Conservation (phyloP, 352 stramenopile species). For the Pseudoperonospora humuli region DNA sequence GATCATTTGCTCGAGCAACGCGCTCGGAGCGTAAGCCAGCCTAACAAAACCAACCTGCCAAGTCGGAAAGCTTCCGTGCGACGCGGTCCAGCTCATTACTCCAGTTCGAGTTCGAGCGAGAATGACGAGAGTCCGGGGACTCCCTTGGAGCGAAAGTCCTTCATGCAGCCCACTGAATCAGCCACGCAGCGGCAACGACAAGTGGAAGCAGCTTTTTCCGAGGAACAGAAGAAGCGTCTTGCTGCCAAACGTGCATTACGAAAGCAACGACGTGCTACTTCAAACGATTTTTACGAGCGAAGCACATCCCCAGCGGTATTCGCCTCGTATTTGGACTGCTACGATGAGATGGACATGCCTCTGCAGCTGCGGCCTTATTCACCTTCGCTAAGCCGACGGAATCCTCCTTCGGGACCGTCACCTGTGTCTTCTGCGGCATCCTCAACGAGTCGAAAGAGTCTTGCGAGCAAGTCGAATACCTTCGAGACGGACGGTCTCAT, state of each 20-base stretch:
- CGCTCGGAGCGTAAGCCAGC: conserved; percentile 32
- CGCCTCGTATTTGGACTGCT: conserved; percentile 25
- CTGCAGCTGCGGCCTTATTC: conserved; percentile 20
- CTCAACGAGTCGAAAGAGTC: conserved; percentile 9
- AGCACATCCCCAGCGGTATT: conserved; percentile 16
- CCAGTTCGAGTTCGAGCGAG: conserved; percentile 20
- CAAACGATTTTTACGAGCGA: conserved; percentile 33
- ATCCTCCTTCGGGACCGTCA: conserved; percentile 6
- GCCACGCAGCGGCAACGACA: conserved; percentile 30
- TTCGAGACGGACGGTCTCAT: conserved; percentile 2
- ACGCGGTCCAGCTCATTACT: conserved; percentile 4
- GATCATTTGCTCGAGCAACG: conserved; percentile 19
- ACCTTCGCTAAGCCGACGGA: conserved; percentile 11
- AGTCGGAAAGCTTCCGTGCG: conserved; percentile 3
- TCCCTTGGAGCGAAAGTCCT: conserved; percentile 42
- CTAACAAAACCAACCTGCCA: conserved; percentile 15
- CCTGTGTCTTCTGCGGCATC: conserved; percentile 17
- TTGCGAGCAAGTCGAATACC: conserved; percentile 2
- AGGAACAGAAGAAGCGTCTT: conserved; percentile 19
- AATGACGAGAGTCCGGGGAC: conserved; percentile 25
- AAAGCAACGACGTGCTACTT: conserved; percentile 31
- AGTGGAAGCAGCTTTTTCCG: conserved; percentile 9
- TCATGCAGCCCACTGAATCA: conserved; percentile 52
- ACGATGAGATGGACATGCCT: conserved; percentile 33
- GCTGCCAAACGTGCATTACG: conserved; percentile 26